Conservation (phyloP, 257 asterid species). For the Ligustrum vulgare region DNA sequence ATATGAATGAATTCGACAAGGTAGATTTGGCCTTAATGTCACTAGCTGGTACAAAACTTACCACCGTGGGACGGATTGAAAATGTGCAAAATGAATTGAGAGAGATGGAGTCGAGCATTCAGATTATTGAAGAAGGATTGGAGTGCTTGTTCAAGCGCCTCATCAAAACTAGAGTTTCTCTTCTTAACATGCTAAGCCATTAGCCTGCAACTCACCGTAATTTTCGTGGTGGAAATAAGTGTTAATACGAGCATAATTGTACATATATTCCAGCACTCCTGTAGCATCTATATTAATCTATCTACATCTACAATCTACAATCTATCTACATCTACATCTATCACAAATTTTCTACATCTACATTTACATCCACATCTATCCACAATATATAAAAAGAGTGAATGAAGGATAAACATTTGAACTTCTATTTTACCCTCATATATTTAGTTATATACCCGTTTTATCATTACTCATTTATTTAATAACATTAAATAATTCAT, state of each 20-base stretch:
- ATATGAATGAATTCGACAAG: constrained; percentile 19
- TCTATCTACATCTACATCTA: too few species aligned
- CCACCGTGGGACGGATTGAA: background rate
- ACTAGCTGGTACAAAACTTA: background rate
- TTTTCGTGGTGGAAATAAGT: constrained; percentile 34
- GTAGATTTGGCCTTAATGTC: constrained; percentile 19
- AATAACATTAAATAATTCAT: too few species aligned
- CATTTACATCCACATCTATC: too few species aligned
- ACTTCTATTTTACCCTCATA: too few species aligned
- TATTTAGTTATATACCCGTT: too few species aligned
- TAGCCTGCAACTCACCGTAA: background rate
- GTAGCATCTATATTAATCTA: background rate
- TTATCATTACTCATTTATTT: too few species aligned
- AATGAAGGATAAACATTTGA: too few species aligned
- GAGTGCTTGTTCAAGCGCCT: constrained; percentile 36
- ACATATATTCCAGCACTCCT: background rate
- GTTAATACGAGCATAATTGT: background rate
- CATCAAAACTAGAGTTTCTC: constrained; percentile 41
- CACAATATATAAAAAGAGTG: too few species aligned
- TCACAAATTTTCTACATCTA: too few species aligned
- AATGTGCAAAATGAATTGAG: constrained; percentile 43
- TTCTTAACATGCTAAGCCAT: constrained; percentile 39
- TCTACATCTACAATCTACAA: too few species aligned
- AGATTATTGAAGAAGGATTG: constrained; percentile 29
- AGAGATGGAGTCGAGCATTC: constrained; percentile 35